Evolutionary conservation across 2,329 filamentous ascomycete species (phyloP).

Genomic region (Penicillium concentricum): DNA sequence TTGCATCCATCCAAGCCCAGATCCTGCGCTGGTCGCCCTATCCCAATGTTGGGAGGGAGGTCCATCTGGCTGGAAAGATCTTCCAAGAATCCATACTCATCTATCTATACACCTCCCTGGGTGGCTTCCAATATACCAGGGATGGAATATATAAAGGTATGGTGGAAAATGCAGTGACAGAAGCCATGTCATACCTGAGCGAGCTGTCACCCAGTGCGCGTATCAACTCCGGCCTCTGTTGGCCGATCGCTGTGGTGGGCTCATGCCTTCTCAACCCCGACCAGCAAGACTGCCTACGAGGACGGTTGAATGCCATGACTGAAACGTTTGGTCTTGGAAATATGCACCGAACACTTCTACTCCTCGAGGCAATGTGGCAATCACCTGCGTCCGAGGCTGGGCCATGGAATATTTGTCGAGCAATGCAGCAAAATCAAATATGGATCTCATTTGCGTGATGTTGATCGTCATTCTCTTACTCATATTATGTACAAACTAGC

Average conservation of each 20-base stretch:
- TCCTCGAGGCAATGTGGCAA: slow-evolving; percentile 48
- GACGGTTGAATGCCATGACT: slow-evolving; percentile 28
- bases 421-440: slow-evolving; percentile 50
- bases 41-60: slow-evolving; percentile 35
- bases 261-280: slow-evolving; percentile 24
- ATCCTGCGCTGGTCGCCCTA: slow-evolving; percentile 44
- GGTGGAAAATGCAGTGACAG: slow-evolving; percentile 25
- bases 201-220: slow-evolving; percentile 26
- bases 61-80: slow-evolving; percentile 43
- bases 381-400: slow-evolving; percentile 32
- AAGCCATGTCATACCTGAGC: slow-evolving; percentile 28
- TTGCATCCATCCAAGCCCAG: slow-evolving; percentile 45
- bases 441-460: slow-evolving; percentile 51
- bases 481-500: slow-evolving; percentile 13
- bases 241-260: slow-evolving; percentile 34
- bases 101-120: slow-evolving; percentile 40
- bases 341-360: slow-evolving; percentile 44
- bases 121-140: slow-evolving; percentile 22
- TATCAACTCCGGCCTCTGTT: slow-evolving; percentile 38
- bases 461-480: slow-evolving; percentile 2
- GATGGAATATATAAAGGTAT: slow-evolving; percentile 30
- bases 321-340: slow-evolving; percentile 46
- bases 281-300: slow-evolving; percentile 29
- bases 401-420: slow-evolving; percentile 47
- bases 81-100: slow-evolving; percentile 49